Percentiles rank a stretch among this genome's conserved stretches.
Conservation (phyloP, 306 rosid genomes). For the Canavalia ensiformis region DNA sequence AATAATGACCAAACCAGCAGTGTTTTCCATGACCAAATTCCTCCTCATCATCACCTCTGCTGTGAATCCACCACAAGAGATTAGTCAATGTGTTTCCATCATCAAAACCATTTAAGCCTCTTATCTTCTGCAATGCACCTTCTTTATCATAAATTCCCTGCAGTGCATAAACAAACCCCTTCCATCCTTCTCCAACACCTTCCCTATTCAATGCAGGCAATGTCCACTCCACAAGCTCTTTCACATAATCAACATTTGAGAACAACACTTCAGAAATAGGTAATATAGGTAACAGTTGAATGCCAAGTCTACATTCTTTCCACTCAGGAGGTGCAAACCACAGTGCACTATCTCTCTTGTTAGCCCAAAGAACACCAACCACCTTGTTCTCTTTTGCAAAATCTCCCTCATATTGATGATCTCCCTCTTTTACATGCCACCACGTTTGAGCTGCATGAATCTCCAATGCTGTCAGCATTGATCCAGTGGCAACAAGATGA, state of each 20-base stretch:
- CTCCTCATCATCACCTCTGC: constrained; percentile 59
- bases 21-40: constrained; percentile 50
- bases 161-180: constrained; percentile 81
- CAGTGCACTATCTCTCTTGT: constrained; percentile 80
- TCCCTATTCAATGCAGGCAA: constrained; percentile 70
- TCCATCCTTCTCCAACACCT: constrained; percentile 79
- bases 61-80: constrained; percentile 92
- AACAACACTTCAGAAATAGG: constrained; percentile 55
- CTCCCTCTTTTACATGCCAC: constrained; percentile 80
- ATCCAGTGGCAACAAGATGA: constrained; percentile 72
- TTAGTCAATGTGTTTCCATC: constrained; percentile 81
- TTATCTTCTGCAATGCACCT: constrained; percentile 59
- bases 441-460: constrained; percentile 82
- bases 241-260: constrained; percentile 57
- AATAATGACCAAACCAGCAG: constrained; percentile 55
- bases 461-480: constrained; percentile 74
- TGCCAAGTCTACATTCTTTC: constrained; percentile 83
- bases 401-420: constrained; percentile 56
- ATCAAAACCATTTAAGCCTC: constrained; percentile 69
- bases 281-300: constrained; percentile 75
- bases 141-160: constrained; percentile 70
- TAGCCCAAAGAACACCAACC: constrained; percentile 89
- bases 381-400: constrained; percentile 68
- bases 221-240: constrained; percentile 85
- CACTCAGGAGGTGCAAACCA: constrained; percentile 91